Evolutionary conservation across 148 eudicot genomes (phyloP).

Genomic region (Camellia japonica): DNA sequence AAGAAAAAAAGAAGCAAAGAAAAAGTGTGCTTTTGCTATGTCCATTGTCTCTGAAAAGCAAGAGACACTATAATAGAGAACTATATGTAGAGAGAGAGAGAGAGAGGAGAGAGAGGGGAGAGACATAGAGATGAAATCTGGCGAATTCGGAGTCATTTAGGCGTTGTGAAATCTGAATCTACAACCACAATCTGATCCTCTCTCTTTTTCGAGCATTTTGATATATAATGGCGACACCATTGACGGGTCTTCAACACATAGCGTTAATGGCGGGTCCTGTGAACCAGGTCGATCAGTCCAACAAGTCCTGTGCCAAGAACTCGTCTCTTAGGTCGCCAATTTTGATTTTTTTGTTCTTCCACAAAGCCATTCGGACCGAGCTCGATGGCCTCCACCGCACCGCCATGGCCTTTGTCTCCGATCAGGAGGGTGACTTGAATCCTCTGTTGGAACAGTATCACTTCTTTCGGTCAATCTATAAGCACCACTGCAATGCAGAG

Average conservation of each 20-base stretch:
- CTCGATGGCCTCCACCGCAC: constrained; percentile 79
- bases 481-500: constrained; percentile 92
- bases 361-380: constrained; percentile 78
- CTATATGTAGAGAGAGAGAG: neutral
- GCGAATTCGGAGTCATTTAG: neutral
- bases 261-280: constrained; percentile 62
- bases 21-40: neutral
- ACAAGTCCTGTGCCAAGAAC: constrained; percentile 27
- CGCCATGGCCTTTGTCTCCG: constrained; percentile 65
- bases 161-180: constrained; percentile 34
- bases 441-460: constrained; percentile 66
- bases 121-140: neutral
- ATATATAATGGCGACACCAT: constrained; percentile 75
- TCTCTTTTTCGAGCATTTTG: neutral
- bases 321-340: constrained; percentile 68
- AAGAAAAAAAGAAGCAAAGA: neutral
- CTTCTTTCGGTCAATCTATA: constrained; percentile 72
- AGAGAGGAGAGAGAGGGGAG: constrained; percentile 2
- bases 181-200: constrained; percentile 14
- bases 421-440: constrained; percentile 50
- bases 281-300: constrained; percentile 44
- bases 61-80: no score
- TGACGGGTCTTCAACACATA: constrained; percentile 57
- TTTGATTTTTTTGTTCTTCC: constrained; percentile 76
- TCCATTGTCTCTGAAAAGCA: neutral